These are phyloP conservation scores for Heimioporus retisporus DNA, from an alignment of 1,284 basidiomycete genomes.

Conservation along the genomic window DNA sequence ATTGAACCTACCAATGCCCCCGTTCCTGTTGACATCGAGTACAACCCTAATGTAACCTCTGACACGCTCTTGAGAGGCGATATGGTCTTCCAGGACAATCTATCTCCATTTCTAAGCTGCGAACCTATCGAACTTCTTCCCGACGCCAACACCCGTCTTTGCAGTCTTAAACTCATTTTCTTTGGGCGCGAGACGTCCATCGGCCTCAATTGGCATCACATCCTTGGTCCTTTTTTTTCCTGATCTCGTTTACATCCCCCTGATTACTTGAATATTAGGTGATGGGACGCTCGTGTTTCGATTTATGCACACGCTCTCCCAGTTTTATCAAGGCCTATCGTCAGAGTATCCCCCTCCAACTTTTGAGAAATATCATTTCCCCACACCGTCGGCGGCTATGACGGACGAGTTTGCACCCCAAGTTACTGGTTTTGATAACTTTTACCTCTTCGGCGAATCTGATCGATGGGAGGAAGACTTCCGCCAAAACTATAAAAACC, in stretches of 20 bases:
- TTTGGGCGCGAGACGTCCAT: slow-evolving; percentile 36
- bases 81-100: slow-evolving; percentile 40
- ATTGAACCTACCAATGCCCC: slow-evolving; percentile 34
- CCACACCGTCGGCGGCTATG: slow-evolving; percentile 12
- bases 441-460: slow-evolving; percentile 22
- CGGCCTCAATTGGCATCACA: slow-evolving; percentile 50
- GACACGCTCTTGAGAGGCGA: slow-evolving; percentile 26
- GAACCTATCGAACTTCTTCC: slow-evolving; percentile 17
- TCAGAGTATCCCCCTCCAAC: slow-evolving; percentile 21
- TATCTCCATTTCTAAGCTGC: slow-evolving; percentile 30
- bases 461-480: background rate
- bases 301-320: slow-evolving; percentile 43
- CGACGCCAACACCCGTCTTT: slow-evolving; percentile 30
- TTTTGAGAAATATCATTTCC: slow-evolving; percentile 35
- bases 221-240: slow-evolving; percentile 18
- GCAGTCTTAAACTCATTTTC: slow-evolving; percentile 42
- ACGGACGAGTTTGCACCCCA: slow-evolving; percentile 18
- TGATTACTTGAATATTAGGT: slow-evolving; percentile 30
- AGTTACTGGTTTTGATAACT: slow-evolving; percentile 33
- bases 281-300: slow-evolving; percentile 37
- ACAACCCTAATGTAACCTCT: slow-evolving; percentile 12
- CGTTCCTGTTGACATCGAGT: slow-evolving; percentile 24
- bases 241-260: background rate
- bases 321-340: slow-evolving; percentile 33
- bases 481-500: background rate